Conservation (phyloP, 345 rosid genomes). For the Camelina hispida region DNA sequence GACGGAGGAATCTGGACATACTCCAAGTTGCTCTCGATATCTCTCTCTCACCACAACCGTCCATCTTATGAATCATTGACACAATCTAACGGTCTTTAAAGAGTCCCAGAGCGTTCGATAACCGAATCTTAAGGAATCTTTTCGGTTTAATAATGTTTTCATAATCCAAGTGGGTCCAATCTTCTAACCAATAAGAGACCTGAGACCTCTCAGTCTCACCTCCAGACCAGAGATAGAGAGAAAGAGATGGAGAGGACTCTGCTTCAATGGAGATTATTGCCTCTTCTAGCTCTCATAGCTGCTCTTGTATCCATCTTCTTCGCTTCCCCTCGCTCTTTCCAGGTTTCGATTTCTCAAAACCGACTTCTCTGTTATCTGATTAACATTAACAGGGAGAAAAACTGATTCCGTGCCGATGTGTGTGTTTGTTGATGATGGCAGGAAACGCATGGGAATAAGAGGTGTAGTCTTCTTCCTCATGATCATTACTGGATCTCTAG, state of each 20-base stretch:
- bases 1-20: conserved; percentile 28
- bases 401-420: conserved; percentile 11
- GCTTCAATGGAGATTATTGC: conserved; percentile 58
- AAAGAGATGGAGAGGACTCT: conserved; percentile 45
- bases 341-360: conserved; percentile 44
- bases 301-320: conserved; percentile 50
- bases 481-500: conserved; percentile 78
- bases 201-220: neutral
- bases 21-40: conserved; percentile 24
- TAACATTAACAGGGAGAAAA: neutral
- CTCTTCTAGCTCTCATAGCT: conserved; percentile 59
- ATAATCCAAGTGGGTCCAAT: conserved; percentile 22
- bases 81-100: conserved; percentile 32
- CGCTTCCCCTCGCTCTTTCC: conserved; percentile 50
- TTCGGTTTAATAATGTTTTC: neutral
- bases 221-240: neutral
- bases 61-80: neutral
- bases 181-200: conserved; percentile 31
- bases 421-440: conserved; percentile 33
- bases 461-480: conserved; percentile 74
- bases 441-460: conserved; percentile 44
- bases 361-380: conserved; percentile 4
- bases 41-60: conserved; percentile 23
- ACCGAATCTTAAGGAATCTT: conserved; percentile 30
- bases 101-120: conserved; percentile 9